Percentiles rank a stretch among this genome's conserved stretches.
Evolutionary conservation across 2,329 filamentous ascomycete genomes (phyloP).

Genomic region (Aschersonia sp.): DNA sequence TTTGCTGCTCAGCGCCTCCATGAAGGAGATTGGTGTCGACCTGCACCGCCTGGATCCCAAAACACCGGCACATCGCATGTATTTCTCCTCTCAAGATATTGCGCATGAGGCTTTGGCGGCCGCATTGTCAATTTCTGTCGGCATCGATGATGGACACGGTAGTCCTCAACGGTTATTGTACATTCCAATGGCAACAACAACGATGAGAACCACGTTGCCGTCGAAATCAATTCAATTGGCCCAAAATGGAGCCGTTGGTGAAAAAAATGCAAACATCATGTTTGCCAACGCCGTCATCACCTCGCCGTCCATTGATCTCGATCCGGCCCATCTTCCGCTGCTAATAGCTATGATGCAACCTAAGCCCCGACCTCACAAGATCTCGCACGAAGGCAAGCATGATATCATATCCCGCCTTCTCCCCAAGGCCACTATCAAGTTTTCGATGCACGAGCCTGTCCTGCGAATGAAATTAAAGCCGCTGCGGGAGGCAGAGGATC

Average conservation of each 20-base stretch:
- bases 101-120: slow-evolving; percentile 90
- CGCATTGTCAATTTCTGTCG: slow-evolving; percentile 82
- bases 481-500: slow-evolving; percentile 46
- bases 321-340: slow-evolving; percentile 81
- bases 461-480: slow-evolving; percentile 78
- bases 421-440: slow-evolving; percentile 86
- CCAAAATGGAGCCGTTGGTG: slow-evolving; percentile 55
- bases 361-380: slow-evolving; percentile 21
- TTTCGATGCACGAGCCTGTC: slow-evolving; percentile 94
- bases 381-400: slow-evolving; percentile 36
- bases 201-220: slow-evolving; percentile 80
- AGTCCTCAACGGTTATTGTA: slow-evolving; percentile 81
- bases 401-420: slow-evolving; percentile 77
- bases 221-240: slow-evolving; percentile 83
- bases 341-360: slow-evolving; percentile 61
- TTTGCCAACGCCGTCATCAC: slow-evolving; percentile 95
- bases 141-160: slow-evolving; percentile 77
- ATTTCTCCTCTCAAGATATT: slow-evolving; percentile 84
- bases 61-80: slow-evolving; percentile 94
- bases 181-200: slow-evolving; percentile 94
- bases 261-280: slow-evolving; percentile 89
- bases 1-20: slow-evolving; percentile 72
- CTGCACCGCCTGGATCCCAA: slow-evolving; percentile 82
- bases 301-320: slow-evolving; percentile 84
- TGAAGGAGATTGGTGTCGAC: slow-evolving; percentile 94